Base-by-base conservation (phyloP, 1,284 basidiomycete genomes). In the Irpex rosettiformis region DNA sequence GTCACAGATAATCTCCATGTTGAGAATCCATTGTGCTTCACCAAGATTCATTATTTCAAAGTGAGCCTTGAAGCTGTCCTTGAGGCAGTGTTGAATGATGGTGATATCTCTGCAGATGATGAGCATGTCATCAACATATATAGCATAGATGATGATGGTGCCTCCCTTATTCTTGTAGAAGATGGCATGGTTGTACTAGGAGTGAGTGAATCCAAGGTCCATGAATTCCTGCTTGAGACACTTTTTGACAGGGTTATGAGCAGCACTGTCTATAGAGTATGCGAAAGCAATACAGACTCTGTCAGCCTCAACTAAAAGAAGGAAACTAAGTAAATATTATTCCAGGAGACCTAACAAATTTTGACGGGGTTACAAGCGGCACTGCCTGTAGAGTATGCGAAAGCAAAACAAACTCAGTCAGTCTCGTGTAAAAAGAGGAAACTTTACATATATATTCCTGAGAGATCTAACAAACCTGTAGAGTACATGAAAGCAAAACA, bases 1-100 rank as follows among this genome's bases (percentile, higher is more conserved):
- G 57, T 78, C 67, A 0, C 68, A 60, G 2, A 58, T 61, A 25
- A 78, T 68, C 52, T 75, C 66, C n/a, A 79, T 69, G 30, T 73
- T 74, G 3, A 79, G 66, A 1, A 79, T 58, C 58, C 62, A 72
- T 0, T 55, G 57, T 1, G 70, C 71, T 27, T 67, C 63, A 0
- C 67, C 69, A 8, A 68, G 59, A 52, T 70, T 64, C 5, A 49
- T 62, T 54, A 70, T 58, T 54, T 69, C 60, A 58, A 63, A 67
- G 28, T 22, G 57, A 3, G 21, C 40, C 24, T 30, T 47, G 37
- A 68, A 60, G 40, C 65, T 49, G 11, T 24, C 51, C 47, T 63
- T 66, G 52, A 61, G 18, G 2, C 45, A 5, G 13, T 55, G n/a
- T n/a, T n/a, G 10, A 40, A 61, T 49, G 18, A 49, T 57, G 18